Conservation (phyloP, 2,329 filamentous ascomycete species). For the Trichoderma atroviride region DNA sequence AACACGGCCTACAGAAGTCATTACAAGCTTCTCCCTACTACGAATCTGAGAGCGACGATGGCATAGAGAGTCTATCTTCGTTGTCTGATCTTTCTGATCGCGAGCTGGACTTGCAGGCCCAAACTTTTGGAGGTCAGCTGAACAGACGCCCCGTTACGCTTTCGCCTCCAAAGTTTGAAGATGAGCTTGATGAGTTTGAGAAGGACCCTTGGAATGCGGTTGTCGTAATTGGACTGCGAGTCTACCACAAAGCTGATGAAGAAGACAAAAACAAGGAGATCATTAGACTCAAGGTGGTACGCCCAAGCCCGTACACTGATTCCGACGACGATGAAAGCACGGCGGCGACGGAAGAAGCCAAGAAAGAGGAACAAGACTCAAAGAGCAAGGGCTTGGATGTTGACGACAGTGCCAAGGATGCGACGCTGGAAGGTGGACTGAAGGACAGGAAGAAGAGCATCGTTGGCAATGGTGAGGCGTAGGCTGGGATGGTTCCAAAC, state of each 20-base stretch:
- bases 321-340: constrained; percentile 31
- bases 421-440: constrained; percentile 42
- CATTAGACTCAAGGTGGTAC: constrained; percentile 45
- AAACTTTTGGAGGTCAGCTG: constrained; percentile 27
- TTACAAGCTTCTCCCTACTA: constrained; percentile 10
- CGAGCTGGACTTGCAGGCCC: constrained; percentile 42
- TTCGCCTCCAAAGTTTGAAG: constrained; percentile 30
- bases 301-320: constrained; percentile 42
- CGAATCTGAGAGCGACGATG: constrained; percentile 36
- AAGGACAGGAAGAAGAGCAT: constrained; percentile 43
- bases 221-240: constrained; percentile 62
- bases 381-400: constrained; percentile 45
- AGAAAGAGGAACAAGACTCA: constrained; percentile 1
- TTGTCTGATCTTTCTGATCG: constrained; percentile 46
- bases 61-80: constrained; percentile 37
- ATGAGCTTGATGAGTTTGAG: constrained; percentile 58
- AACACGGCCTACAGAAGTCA: neutral
- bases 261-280: constrained; percentile 40
- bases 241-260: constrained; percentile 55
- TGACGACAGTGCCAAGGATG: constrained; percentile 51
- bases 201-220: constrained; percentile 66
- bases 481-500: neutral
- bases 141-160: neutral
- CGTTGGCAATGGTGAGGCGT: constrained; percentile 32
- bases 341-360: constrained; percentile 28